A percentile compares a stretch with the other conserved stretches of the same genome.
Conservation (phyloP, 2,329 filamentous ascomycete species). For the Cadophora gregata region DNA sequence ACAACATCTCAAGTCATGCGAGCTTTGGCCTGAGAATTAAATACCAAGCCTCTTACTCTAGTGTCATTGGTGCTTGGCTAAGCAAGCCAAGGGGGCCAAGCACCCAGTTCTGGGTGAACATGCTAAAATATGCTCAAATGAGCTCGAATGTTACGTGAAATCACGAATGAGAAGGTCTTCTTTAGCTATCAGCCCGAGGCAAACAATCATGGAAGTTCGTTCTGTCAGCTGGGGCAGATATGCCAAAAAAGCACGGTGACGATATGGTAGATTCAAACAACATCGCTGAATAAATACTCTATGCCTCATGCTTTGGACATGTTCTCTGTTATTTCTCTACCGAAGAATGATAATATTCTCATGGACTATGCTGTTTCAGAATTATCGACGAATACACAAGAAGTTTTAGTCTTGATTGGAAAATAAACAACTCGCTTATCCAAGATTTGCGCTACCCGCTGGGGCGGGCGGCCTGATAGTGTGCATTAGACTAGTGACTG, state of each 20-base stretch:
- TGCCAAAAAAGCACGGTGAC: no score
- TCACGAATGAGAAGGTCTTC: neutral
- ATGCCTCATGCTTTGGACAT: no score
- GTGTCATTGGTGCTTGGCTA: neutral
- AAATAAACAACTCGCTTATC: neutral
- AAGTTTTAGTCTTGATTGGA: no score
- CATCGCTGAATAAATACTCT: no score
- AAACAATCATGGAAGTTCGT: no score
- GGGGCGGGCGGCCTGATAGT: neutral
- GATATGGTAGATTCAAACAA: no score
- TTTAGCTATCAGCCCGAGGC: neutral
- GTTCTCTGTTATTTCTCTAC: no score
- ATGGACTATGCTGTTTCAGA: no score
- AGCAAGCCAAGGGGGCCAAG: neutral
- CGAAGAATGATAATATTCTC: no score
- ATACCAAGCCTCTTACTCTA: neutral
- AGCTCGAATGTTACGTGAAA: neutral
- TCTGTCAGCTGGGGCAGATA: no score
- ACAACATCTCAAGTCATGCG: neutral
- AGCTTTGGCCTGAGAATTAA: neutral
- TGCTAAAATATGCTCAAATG: slow-evolving; percentile 2
- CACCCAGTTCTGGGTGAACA: neutral
- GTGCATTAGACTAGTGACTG: neutral
- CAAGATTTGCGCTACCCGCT: neutral
- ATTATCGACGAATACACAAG: no score